Evolutionary conservation across 2,329 filamentous ascomycete species (phyloP).

Genomic region (Hirsutella rhossiliensis): DNA sequence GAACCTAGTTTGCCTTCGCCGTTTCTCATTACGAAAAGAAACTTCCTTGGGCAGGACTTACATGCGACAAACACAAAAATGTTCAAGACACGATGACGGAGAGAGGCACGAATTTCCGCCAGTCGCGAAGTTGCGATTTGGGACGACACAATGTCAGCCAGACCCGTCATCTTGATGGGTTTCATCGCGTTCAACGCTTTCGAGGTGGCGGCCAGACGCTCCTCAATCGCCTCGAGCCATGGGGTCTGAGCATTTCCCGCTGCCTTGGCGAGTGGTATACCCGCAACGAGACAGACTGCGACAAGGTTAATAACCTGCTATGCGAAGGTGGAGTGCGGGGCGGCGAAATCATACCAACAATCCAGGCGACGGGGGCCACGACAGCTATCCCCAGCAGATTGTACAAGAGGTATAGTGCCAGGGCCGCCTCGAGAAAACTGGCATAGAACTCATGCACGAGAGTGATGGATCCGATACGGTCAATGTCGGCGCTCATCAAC

Average conservation of each 20-base stretch:
- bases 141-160: constrained; percentile 18
- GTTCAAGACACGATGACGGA: constrained; percentile 11
- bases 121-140: constrained; percentile 22
- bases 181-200: constrained; percentile 20
- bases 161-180: constrained; percentile 28
- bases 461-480: constrained; percentile 15
- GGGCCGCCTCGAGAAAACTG: constrained; percentile 17
- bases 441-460: constrained; percentile 22
- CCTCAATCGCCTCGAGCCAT: constrained; percentile 15
- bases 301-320: neutral
- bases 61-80: constrained; percentile 6
- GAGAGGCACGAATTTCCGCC: constrained; percentile 20
- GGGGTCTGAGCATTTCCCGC: constrained; percentile 10
- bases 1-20: neutral
- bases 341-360: constrained; percentile 8
- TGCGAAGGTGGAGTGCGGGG: neutral
- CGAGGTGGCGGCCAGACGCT: constrained; percentile 11
- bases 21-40: neutral
- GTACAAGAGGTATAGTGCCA: constrained; percentile 22
- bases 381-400: constrained; percentile 11
- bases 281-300: constrained; percentile 5
- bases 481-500: constrained; percentile 32
- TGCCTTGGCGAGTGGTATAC: constrained; percentile 9
- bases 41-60: constrained; percentile 1
- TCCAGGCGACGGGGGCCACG: constrained; percentile 9